Evolutionary conservation across 768 basidiomycete genomes (phyloP).

Genomic region (Podaxis sp.): DNA sequence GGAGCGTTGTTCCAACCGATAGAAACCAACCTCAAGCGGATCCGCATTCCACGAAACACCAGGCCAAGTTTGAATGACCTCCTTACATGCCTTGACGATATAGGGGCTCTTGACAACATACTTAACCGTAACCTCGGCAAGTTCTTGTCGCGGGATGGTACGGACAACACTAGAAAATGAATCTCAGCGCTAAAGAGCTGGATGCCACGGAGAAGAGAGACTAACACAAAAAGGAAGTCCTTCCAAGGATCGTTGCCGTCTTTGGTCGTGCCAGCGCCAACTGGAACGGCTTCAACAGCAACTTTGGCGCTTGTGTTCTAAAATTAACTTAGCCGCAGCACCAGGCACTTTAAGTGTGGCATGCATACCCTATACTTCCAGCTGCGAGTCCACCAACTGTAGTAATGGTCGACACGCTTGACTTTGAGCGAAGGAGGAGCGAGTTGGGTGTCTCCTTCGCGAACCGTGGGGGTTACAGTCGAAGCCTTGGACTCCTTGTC

Average conservation of each 20-base stretch:
- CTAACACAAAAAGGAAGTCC: conserved; percentile 55
- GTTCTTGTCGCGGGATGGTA: conserved; percentile 41
- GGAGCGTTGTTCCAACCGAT: not conserved
- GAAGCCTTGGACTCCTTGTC: conserved; percentile 36
- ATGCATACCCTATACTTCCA: conserved; percentile 55
- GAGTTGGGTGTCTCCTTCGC: conserved; percentile 25
- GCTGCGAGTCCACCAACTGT: conserved; percentile 52
- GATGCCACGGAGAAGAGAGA: not conserved
- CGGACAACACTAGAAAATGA: conserved; percentile 45
- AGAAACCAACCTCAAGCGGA: conserved; percentile 46
- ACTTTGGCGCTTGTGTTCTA: conserved; percentile 57
- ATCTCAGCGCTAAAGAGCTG: not conserved
- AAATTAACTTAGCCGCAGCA: not conserved
- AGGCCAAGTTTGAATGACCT: conserved; percentile 56
- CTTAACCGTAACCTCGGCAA: conserved; percentile 45
- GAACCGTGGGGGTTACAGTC: conserved; percentile 28
- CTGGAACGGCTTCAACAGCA: conserved; percentile 44
- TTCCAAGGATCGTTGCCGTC: conserved; percentile 55
- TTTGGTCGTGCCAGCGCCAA: conserved; percentile 27
- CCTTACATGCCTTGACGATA: conserved; percentile 56
- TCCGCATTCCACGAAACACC: conserved; percentile 63
- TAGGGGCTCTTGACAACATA: conserved; percentile 59
- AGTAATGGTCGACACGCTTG: conserved; percentile 62
- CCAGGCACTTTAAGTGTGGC: not conserved
- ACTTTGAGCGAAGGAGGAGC: conserved; percentile 52